Conservation (phyloP, 2,329 filamentous ascomycete species). For the Ophiostoma australiae region DNA sequence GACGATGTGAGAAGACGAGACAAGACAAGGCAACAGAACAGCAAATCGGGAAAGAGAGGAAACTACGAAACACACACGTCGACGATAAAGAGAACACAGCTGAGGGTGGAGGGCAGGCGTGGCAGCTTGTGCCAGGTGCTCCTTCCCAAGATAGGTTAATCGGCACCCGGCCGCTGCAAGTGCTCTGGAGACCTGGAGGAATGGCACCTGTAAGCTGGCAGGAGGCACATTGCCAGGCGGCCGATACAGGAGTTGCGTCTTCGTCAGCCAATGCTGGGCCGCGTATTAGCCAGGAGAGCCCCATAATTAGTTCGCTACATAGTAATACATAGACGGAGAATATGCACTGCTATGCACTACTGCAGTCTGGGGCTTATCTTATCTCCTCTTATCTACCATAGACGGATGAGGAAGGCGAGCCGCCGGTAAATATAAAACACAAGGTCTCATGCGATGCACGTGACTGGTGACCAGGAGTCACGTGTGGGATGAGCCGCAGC, state of each 20-base stretch:
- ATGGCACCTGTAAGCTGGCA: not conserved
- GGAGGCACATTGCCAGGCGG: not conserved
- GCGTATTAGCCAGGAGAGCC: constrained; percentile 17
- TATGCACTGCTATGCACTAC: not conserved
- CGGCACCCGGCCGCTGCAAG: not conserved
- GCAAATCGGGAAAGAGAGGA: not conserved
- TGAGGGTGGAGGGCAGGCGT: not conserved
- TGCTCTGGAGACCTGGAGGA: not conserved
- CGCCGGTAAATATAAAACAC: too few relatives aligned
- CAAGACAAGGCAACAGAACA: not conserved
- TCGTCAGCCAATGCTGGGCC: constrained; percentile 17
- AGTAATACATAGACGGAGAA: not conserved
- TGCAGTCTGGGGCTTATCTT: constrained; percentile 10
- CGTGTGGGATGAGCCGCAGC: not conserved
- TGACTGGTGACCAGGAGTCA: not conserved
- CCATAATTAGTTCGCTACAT: not conserved
- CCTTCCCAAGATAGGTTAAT: constrained; percentile 10
- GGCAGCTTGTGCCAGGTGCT: not conserved
- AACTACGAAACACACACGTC: not conserved
- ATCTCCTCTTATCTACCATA: not conserved
- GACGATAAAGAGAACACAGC: not conserved
- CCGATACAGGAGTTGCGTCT: constrained; percentile 22
- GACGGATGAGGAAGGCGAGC: not conserved
- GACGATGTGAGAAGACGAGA: not conserved
- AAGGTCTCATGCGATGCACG: not conserved